These are phyloP conservation scores for Daldinia grandis DNA, from an alignment of 495 filamentous ascomycete genomes.

Conservation along the genomic window DNA sequence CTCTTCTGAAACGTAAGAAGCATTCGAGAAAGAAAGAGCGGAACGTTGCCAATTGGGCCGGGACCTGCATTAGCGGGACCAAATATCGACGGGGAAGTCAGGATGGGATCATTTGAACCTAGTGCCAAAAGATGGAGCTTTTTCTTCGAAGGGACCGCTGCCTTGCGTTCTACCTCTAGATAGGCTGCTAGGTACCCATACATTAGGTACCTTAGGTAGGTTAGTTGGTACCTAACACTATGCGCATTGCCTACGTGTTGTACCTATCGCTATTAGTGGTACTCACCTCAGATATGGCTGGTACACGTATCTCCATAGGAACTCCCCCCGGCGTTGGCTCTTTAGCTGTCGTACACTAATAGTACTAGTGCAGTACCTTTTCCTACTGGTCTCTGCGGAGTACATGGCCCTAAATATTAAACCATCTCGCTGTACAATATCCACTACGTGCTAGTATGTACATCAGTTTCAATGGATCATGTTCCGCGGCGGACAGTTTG, in stretches of 20 bases:
- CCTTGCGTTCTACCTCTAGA: slow-evolving; percentile 1
- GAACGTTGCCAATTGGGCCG: slow-evolving; percentile 43
- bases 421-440: background rate
- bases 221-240: background rate
- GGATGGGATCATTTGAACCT: slow-evolving; percentile 5
- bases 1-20: slow-evolving; percentile 40
- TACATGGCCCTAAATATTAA: slow-evolving; percentile 21
- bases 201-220: background rate
- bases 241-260: background rate
- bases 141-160: background rate
- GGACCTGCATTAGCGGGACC: slow-evolving; percentile 40
- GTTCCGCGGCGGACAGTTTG: slow-evolving; percentile 1
- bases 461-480: background rate
- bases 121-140: background rate
- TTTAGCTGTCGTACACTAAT: slow-evolving; percentile 25
- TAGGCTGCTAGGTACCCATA: background rate
- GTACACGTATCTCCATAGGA: slow-evolving; percentile 14
- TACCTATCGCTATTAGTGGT: slow-evolving; percentile 13
- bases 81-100: slow-evolving; percentile 41
- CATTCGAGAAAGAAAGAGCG: slow-evolving; percentile 39
- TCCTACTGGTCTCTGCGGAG: slow-evolving; percentile 26
- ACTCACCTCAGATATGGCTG: slow-evolving; percentile 17
- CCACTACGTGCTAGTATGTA: background rate
- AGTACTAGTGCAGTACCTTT: slow-evolving; percentile 19
- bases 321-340: slow-evolving; percentile 12